phyloP scores from a whole-genome alignment of 495 filamentous ascomycete genomes.

The Apiosordaria backusii region DNA sequence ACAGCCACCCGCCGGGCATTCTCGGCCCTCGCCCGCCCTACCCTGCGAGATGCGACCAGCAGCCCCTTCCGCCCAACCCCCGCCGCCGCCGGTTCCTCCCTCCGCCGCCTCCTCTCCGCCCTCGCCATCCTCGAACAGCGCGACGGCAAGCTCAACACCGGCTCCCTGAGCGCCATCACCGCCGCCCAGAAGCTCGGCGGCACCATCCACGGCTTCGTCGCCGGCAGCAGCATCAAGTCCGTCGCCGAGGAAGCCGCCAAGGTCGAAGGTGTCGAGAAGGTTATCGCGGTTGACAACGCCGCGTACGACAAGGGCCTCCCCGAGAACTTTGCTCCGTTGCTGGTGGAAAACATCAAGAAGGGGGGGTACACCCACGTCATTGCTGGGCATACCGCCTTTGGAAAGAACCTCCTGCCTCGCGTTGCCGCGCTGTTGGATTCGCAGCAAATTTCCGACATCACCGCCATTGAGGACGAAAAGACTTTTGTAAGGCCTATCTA shows the following conservation, averaged over 20 bases:
- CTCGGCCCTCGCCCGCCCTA: slow-evolving; percentile 30
- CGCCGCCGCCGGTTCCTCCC: slow-evolving; percentile 38
- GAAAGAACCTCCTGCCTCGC: slow-evolving; percentile 92
- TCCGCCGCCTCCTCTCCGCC: slow-evolving; percentile 75
- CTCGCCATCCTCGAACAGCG: slow-evolving; percentile 91
- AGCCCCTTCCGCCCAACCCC: slow-evolving; percentile 27
- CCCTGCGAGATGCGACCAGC: slow-evolving; percentile 23
- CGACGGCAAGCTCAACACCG: slow-evolving; percentile 77
- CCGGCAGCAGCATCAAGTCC: slow-evolving; percentile 72
- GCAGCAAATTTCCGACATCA: slow-evolving; percentile 92
- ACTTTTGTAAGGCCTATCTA: slow-evolving; percentile 98
- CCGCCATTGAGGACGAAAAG: slow-evolving; percentile 78
- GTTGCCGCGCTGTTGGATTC: slow-evolving; percentile 90
- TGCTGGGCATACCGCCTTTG: slow-evolving; percentile 89
- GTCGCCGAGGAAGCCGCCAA: slow-evolving; percentile 87
- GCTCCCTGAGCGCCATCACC: slow-evolving; percentile 80
- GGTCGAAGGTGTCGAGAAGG: slow-evolving; percentile 84
- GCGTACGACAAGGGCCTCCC: slow-evolving; percentile 93
- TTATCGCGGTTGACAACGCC: slow-evolving; percentile 80
- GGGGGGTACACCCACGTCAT: slow-evolving; percentile 88
- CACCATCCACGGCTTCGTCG: slow-evolving; percentile 78
- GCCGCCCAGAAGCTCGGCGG: slow-evolving; percentile 87
- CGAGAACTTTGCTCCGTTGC: slow-evolving; percentile 89
- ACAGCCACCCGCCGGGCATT: slow-evolving; percentile 29
- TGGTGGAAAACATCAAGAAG: slow-evolving; percentile 94